A percentile compares a stretch with the other conserved stretches of the same genome.
Evolutionary conservation across 1,284 basidiomycete genomes (phyloP).

Genomic region (Tylopilus sp.): DNA sequence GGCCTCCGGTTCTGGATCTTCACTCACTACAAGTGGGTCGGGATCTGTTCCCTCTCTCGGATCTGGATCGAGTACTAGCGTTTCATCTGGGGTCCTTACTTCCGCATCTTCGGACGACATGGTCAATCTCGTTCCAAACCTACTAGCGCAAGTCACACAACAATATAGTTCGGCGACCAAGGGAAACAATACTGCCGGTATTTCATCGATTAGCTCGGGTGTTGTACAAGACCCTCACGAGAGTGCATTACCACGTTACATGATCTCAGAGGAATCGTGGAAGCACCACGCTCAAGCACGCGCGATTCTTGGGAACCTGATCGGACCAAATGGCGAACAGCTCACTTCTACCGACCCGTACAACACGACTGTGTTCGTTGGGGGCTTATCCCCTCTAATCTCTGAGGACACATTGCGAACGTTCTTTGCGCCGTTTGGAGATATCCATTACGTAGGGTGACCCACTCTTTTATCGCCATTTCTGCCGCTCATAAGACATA

Average conservation of each 20-base stretch:
- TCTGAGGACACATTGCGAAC: constrained; percentile 84
- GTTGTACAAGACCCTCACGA: constrained; percentile 41
- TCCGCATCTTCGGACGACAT: constrained; percentile 51
- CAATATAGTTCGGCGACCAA: constrained; percentile 42
- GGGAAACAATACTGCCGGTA: constrained; percentile 29
- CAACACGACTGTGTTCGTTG: constrained; percentile 91
- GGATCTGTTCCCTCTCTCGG: constrained; percentile 55
- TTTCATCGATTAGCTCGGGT: constrained; percentile 40
- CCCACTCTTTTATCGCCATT: constrained; percentile 2
- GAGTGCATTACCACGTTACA: constrained; percentile 45
- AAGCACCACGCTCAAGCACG: constrained; percentile 77
- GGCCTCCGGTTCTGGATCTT: constrained; percentile 52
- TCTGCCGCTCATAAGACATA: constrained; percentile 12
- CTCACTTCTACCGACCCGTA: constrained; percentile 83
- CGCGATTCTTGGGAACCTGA: constrained; percentile 73
- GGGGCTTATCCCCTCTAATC: constrained; percentile 81
- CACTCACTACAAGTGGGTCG: constrained; percentile 45
- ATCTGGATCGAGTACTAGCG: constrained; percentile 49
- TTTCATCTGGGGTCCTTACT: constrained; percentile 41
- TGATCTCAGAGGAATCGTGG: constrained; percentile 71
- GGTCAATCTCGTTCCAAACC: constrained; percentile 40
- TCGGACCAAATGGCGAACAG: constrained; percentile 80
- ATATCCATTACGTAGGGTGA: constrained; percentile 79
- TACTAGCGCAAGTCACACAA: constrained; percentile 45
- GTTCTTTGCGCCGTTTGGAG: constrained; percentile 87